These are phyloP conservation scores for Halophytophthora polymorphica DNA, from an alignment of 352 stramenopile genomes.

Conservation along the genomic window DNA sequence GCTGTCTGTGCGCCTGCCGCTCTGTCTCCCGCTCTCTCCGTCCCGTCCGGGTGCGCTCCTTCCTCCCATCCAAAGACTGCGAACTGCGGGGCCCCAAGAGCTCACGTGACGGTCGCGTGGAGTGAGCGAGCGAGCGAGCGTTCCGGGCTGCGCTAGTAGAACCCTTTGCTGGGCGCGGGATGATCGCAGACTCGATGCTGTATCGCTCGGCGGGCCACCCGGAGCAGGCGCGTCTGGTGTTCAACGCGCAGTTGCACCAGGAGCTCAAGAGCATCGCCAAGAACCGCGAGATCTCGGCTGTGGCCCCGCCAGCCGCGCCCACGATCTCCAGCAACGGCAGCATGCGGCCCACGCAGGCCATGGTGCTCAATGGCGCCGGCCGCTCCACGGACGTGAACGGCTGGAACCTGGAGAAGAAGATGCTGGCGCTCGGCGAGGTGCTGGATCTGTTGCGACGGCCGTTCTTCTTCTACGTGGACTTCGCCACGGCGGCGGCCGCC, in stretches of 20 bases:
- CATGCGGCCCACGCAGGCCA: constrained; percentile 31
- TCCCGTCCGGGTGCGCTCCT: no score
- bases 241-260: constrained; percentile 73
- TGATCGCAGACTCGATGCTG: constrained; percentile 39
- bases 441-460: constrained; percentile 59
- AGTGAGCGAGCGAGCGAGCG: no score
- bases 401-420: constrained; percentile 83
- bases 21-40: no score
- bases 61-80: no score
- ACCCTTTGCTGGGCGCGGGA: no score
- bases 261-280: constrained; percentile 66
- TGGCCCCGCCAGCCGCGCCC: constrained; percentile 18
- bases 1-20: no score
- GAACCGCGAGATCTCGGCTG: constrained; percentile 45
- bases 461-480: constrained; percentile 80
- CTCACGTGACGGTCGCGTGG: no score
- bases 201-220: constrained; percentile 47
- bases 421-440: constrained; percentile 54
- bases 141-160: no score
- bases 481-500: constrained; percentile 29
- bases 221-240: constrained; percentile 58
- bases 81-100: no score
- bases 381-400: constrained; percentile 56
- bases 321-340: constrained; percentile 46
- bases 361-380: constrained; percentile 30